Conservation (phyloP, 148 eudicot species). For the Cornus controversa region DNA sequence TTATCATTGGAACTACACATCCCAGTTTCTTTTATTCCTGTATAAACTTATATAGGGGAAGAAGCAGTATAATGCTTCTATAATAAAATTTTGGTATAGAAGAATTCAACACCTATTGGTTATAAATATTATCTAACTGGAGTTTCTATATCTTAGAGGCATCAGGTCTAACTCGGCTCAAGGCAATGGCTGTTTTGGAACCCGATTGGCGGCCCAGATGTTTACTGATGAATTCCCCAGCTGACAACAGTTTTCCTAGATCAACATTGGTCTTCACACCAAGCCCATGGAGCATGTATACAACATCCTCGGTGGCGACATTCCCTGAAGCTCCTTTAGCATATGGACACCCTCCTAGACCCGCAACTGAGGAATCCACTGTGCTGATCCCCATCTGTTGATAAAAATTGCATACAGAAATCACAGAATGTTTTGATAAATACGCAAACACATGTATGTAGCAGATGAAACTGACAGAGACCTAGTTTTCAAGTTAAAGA, state of each 20-base stretch:
- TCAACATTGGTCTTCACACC: constrained; percentile 58
- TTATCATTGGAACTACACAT: background rate
- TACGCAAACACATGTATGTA: background rate
- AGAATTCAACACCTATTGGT: background rate
- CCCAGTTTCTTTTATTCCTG: background rate
- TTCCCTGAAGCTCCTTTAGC: constrained; percentile 79
- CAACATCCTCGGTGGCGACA: constrained; percentile 74
- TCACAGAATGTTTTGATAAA: background rate
- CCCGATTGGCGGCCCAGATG: constrained; percentile 55
- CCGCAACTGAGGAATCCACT: constrained; percentile 60
- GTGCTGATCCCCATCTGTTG: constrained; percentile 63
- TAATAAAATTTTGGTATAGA: background rate
- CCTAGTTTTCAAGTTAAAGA: background rate
- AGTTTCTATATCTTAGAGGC: constrained; percentile 35
- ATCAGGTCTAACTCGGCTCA: constrained; percentile 45
- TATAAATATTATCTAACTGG: background rate
- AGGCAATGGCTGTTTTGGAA: constrained; percentile 57
- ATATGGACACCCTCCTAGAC: constrained; percentile 75
- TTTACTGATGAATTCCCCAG: constrained; percentile 64
- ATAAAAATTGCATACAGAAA: background rate
- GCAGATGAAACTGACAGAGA: background rate
- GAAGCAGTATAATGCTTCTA: background rate
- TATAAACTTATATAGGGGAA: background rate
- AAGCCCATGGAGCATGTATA: constrained; percentile 70
- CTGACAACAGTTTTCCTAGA: constrained; percentile 43